Evolutionary conservation across 2,329 filamentous ascomycete species (phyloP), one percentile per base, ranked within the genome.

Genomic region (Achaetomium macrosporum): DNA sequence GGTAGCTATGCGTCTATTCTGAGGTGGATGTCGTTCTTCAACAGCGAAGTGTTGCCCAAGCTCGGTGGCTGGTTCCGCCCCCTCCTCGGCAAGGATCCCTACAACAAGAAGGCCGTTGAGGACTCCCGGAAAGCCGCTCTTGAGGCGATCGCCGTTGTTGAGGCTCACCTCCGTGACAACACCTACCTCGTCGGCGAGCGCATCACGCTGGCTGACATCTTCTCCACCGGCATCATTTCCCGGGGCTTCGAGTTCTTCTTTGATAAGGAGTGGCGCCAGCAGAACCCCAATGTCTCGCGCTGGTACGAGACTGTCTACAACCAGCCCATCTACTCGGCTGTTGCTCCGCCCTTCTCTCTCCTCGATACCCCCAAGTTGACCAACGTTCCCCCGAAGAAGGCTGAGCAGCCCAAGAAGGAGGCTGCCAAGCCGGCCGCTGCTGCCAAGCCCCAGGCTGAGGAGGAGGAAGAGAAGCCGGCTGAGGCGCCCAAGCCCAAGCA

Each of bases 141-240:
- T 64, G 86, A 85, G 78, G 83, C 79, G 63, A 66, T 95, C 64
- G 73, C 76, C 58, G 81, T 88, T 63, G 76, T 93, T 51, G 93
- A 99, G 79, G 79, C 87, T 69, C 88, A 97, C 79, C 86, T 99
- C 64, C 78, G 85, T 62, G 79, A 87, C 77, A 90, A 95, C 84
- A 99, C 93, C 68, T 99, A 88, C 84, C 88, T 99, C 62, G 92
- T 96, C 67, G 90, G 91, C 70, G 93, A 99, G 84, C 90, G 93
- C 69, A 84, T 97, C 76, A 96, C 91, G 66, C 88, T 97, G 64
- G 93, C 93, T 72, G 93, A 99, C 73, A 73, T 96, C 70, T 97
- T 95, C 79, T 76, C 81, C 68, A 82, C 85, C 65, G 78, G 83
- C 71, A 80, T 96, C 72, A 77, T 93, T 67, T 79, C 82, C 70